These are phyloP conservation scores for Boletus huronensis DNA, from an alignment of 768 basidiomycete genomes.

Conservation along the genomic window DNA sequence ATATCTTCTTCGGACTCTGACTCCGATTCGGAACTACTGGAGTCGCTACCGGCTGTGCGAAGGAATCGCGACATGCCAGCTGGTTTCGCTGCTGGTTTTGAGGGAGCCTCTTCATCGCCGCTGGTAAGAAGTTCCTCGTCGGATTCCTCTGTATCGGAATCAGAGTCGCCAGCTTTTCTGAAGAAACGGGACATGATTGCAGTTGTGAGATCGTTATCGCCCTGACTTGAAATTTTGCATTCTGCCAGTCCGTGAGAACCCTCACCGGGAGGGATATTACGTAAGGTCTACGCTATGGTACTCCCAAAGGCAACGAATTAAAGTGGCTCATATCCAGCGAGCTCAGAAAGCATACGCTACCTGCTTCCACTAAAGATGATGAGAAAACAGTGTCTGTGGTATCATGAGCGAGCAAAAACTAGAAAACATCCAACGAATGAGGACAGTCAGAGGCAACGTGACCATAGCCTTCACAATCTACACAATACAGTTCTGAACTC, in stretches of 20 bases:
- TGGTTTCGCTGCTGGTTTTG: slow-evolving; percentile 34
- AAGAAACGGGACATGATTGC: slow-evolving; percentile 82
- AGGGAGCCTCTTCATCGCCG: slow-evolving; percentile 58
- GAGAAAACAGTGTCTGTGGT: slow-evolving; percentile 1
- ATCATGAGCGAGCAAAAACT: slow-evolving; percentile 18
- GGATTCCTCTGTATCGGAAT: slow-evolving; percentile 67
- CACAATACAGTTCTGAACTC: slow-evolving; percentile 56
- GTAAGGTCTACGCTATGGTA: slow-evolving; percentile 4
- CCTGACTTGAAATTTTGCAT: slow-evolving; percentile 16
- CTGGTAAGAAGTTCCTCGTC: slow-evolving; percentile 75
- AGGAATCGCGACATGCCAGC: slow-evolving; percentile 73
- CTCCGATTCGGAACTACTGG: slow-evolving; percentile 52
- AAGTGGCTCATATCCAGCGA: slow-evolving; percentile 12
- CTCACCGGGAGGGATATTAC: slow-evolving; percentile 5
- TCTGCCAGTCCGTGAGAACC: slow-evolving; percentile 15
- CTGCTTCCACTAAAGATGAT: slow-evolving; percentile 14
- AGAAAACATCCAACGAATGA: slow-evolving; percentile 86
- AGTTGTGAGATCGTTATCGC: slow-evolving; percentile 25
- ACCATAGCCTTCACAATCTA: slow-evolving; percentile 80
- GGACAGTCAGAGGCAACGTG: slow-evolving; percentile 78
- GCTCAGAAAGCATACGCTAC: slow-evolving; percentile 18
- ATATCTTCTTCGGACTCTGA: slow-evolving; percentile 54
- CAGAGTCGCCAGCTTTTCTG: slow-evolving; percentile 80
- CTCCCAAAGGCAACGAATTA: background rate
- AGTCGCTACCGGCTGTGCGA: slow-evolving; percentile 58